Percentiles rank a stretch among this genome's conserved stretches.
Evolutionary conservation across 768 basidiomycete genomes (phyloP).

Genomic region (Coprinopsis marcescibilis): DNA sequence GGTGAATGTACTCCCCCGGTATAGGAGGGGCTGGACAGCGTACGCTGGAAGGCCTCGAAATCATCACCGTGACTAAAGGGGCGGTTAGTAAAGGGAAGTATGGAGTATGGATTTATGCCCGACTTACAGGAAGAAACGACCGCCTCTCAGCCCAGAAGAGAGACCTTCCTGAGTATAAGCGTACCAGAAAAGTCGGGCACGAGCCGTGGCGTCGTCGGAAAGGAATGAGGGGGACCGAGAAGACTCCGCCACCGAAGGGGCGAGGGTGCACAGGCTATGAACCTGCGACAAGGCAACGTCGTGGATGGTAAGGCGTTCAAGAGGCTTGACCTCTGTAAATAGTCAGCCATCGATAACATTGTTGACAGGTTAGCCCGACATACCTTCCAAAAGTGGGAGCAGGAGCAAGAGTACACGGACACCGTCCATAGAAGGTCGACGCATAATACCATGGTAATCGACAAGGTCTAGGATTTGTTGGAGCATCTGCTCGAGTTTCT

Average conservation of each 20-base stretch:
- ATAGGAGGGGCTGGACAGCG: slow-evolving; percentile 40
- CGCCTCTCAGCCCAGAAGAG: slow-evolving; percentile 76
- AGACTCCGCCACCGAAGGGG: slow-evolving; percentile 17
- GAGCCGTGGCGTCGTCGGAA: slow-evolving; percentile 57
- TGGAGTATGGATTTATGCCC: no score
- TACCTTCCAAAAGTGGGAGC: slow-evolving; percentile 82
- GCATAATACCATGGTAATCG: slow-evolving; percentile 71
- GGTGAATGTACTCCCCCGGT: slow-evolving; percentile 28
- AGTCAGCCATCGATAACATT: neutral
- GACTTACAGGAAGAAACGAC: slow-evolving; percentile 72
- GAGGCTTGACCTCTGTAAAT: slow-evolving; percentile 35
- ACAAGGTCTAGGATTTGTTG: slow-evolving; percentile 74
- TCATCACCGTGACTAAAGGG: slow-evolving; percentile 64
- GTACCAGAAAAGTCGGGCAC: slow-evolving; percentile 87
- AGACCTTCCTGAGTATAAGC: slow-evolving; percentile 82
- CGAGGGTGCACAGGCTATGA: slow-evolving; percentile 62
- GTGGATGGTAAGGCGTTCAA: slow-evolving; percentile 60
- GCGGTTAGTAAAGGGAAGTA: slow-evolving; percentile 3
- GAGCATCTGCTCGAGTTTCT: slow-evolving; percentile 62
- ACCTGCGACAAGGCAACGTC: slow-evolving; percentile 82
- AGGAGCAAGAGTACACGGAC: slow-evolving; percentile 74
- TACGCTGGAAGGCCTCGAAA: slow-evolving; percentile 63
- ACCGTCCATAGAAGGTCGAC: slow-evolving; percentile 84
- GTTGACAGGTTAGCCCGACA: slow-evolving; percentile 13
- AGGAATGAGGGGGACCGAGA: slow-evolving; percentile 28